Base-by-base conservation (phyloP, 257 asterid species). In the Catharanthus roseus region DNA sequence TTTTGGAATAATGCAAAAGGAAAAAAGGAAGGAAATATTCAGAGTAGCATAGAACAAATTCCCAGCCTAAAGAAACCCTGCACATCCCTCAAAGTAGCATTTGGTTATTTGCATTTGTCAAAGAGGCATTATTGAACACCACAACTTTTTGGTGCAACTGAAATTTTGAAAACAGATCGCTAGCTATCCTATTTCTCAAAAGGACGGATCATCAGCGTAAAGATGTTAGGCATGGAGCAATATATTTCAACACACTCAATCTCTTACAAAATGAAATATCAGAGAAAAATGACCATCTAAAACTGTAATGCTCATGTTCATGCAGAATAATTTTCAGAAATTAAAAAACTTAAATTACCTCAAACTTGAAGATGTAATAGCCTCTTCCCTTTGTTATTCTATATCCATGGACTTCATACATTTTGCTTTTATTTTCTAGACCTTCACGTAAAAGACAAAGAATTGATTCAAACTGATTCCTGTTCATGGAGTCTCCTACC, bases 401-500 rank as follows among this genome's bases (percentile, higher is more conserved):
- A 80, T 82, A 82, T 6, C 99, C 97, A 76, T 80, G 97, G 74
- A 82, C 79, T 84, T 95, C 98, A 36, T 85, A 84, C 97, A 95
- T 95, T 81, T 79, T 91, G 89, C 86, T 89, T 85, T 91, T 91
- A 74, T 95, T 83, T 3, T 81, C 54, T 23, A 95, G 82, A 31
- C 82, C 97, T 83, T 89, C 97, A 15, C 89, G 89, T 41, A 95
- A 66, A 70, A 95, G 88, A 84, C 98, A 95, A 53, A 91, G 88
- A 57, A 95, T 89, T 36, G 97, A 95, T 78, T 95, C 99, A 63
- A 91, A 95, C 81, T 91, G 97, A 85, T 91, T 91, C 47, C 99
- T 86, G 78, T 95, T 95, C 99, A 95, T 89, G 41, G 99, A 95
- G 85, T 95, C 99, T 58, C 99, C 99, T 19, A 89, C 97, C 57